Percentiles rank a stretch among this genome's conserved stretches.
Conservation (phyloP, 768 basidiomycete species). For the Phallus indusiatus region DNA sequence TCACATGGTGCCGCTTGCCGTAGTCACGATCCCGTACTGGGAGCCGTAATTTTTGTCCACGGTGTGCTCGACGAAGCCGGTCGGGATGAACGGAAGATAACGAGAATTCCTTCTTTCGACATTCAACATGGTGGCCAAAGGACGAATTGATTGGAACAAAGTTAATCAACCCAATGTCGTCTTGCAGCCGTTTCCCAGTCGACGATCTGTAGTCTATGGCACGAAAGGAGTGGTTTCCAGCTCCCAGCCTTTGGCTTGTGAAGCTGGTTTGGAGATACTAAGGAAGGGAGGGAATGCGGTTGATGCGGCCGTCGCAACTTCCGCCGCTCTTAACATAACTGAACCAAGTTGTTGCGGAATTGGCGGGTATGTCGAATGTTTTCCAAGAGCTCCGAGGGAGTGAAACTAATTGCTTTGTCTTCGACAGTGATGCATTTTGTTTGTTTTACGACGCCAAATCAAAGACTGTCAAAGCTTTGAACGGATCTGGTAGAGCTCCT, state of each 20-base stretch:
- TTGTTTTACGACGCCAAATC: constrained; percentile 82
- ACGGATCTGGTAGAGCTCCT: constrained; percentile 88
- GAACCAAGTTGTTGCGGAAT: constrained; percentile 88
- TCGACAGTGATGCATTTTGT: constrained; percentile 75
- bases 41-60: background rate
- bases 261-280: constrained; percentile 87
- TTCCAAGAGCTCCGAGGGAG: background rate
- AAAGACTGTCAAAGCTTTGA: constrained; percentile 78
- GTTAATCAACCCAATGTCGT: constrained; percentile 58
- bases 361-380: constrained; percentile 51
- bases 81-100: constrained; percentile 3
- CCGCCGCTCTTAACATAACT: constrained; percentile 87
- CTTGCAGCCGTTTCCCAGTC: constrained; percentile 68
- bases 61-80: background rate
- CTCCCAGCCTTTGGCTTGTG: constrained; percentile 85
- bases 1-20: background rate
- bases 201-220: constrained; percentile 79
- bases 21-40: background rate
- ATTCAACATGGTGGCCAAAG: constrained; percentile 1
- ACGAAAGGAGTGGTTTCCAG: constrained; percentile 83
- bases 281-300: constrained; percentile 94
- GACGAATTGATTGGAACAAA: constrained; percentile 42
- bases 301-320: constrained; percentile 90
- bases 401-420: constrained; percentile 9
- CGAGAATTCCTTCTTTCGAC: background rate